Conservation (phyloP, 345 rosid species). For the Eucalyptus sp. region DNA sequence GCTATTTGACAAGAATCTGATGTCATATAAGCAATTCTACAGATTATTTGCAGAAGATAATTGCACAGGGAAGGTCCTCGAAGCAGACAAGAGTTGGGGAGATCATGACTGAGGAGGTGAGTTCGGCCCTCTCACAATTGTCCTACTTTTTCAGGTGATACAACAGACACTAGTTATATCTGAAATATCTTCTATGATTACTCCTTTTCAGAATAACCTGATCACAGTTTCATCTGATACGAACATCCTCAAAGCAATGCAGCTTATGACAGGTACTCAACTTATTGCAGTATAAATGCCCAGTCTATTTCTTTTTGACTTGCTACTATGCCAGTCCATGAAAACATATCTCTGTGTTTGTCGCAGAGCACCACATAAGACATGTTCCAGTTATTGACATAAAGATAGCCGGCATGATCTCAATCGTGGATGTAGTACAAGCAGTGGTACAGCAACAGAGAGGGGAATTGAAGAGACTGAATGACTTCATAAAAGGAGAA, state of each 20-base stretch:
- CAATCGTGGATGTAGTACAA: slow-evolving; percentile 70
- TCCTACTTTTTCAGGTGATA: background rate
- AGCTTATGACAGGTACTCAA: slow-evolving; percentile 74
- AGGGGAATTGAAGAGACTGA: slow-evolving; percentile 62
- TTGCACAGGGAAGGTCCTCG: slow-evolving; percentile 55
- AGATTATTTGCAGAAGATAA: slow-evolving; percentile 72
- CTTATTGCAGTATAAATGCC: background rate
- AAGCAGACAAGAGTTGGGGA: slow-evolving; percentile 65
- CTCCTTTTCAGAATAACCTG: slow-evolving; percentile 36
- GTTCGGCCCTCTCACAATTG: background rate
- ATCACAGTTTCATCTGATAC: slow-evolving; percentile 63
- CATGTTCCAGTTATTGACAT: slow-evolving; percentile 82
- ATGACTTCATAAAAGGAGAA: slow-evolving; percentile 74
- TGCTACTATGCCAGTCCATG: background rate
- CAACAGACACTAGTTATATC: background rate
- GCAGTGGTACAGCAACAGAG: slow-evolving; percentile 80
- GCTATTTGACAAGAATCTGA: background rate
- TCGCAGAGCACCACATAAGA: slow-evolving; percentile 55
- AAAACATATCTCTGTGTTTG: background rate
- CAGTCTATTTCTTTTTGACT: background rate
- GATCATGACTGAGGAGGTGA: slow-evolving; percentile 78
- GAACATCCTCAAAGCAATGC: slow-evolving; percentile 68
- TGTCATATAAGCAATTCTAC: background rate
- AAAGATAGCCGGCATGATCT: slow-evolving; percentile 75
- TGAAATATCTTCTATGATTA: background rate